phyloP scores from a whole-genome alignment of 495 filamentous ascomycete species.

The Penicillium desertorum region DNA sequence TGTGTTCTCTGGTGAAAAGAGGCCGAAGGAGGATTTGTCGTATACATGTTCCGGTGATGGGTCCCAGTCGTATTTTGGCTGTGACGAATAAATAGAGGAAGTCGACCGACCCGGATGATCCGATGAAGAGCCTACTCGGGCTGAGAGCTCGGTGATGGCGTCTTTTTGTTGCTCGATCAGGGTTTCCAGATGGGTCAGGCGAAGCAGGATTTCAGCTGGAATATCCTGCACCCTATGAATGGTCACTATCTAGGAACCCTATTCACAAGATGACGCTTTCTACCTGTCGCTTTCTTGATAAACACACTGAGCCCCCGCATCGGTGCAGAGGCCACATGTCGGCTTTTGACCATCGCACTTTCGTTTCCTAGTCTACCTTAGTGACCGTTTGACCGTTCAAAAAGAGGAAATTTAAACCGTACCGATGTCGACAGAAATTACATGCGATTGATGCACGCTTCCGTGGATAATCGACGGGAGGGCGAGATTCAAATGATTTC shows the following conservation, averaged over 20 bases:
- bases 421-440: constrained; percentile 25
- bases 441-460: constrained; percentile 26
- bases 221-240: constrained; percentile 11
- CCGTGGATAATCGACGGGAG: constrained; percentile 18
- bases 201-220: constrained; percentile 9
- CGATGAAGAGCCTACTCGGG: constrained; percentile 2
- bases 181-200: constrained; percentile 9
- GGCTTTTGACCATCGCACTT: constrained; percentile 26
- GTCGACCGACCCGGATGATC: background rate
- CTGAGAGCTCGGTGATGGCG: constrained; percentile 3
- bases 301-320: constrained; percentile 20
- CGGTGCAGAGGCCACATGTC: constrained; percentile 22
- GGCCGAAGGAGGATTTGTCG: constrained; percentile 1
- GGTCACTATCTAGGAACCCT: constrained; percentile 6
- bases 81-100: background rate
- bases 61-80: constrained; percentile 9
- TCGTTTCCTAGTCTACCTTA: constrained; percentile 16
- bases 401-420: background rate
- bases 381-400: background rate
- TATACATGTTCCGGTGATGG: constrained; percentile 4
- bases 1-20: constrained; percentile 1
- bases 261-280: background rate
- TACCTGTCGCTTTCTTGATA: constrained; percentile 27
- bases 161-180: constrained; percentile 11
- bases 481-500: constrained; percentile 10